These are phyloP conservation scores for Podospora bellae-mahoneyi DNA, from an alignment of 495 filamentous ascomycete genomes.

Conservation along the genomic window DNA sequence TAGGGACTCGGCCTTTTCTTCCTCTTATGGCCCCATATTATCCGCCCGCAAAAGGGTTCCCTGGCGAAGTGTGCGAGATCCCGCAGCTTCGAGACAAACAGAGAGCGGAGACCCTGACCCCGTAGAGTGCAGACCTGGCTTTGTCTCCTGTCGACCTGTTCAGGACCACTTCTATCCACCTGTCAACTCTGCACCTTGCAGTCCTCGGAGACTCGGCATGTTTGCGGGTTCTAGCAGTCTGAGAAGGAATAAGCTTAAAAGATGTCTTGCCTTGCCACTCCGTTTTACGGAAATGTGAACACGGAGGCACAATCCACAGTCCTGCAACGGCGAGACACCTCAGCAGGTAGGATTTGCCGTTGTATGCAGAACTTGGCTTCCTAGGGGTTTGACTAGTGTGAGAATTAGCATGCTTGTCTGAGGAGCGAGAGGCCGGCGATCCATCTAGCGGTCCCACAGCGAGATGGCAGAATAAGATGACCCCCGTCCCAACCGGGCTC, in stretches of 20 bases:
- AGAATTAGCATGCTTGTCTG: too few relatives aligned
- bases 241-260: too few relatives aligned
- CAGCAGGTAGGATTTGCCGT: neutral
- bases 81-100: neutral
- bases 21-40: neutral
- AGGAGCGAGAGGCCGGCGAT: neutral
- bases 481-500: conserved; percentile 1
- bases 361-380: neutral
- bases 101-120: neutral
- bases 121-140: neutral
- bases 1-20: neutral
- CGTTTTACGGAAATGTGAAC: neutral
- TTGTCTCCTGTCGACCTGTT: neutral
- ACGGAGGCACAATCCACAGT: neutral
- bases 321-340: neutral
- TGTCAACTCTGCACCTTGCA: neutral
- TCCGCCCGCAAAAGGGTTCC: neutral
- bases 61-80: neutral
- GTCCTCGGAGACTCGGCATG: neutral
- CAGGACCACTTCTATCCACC: neutral
- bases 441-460: neutral
- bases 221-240: too few relatives aligned
- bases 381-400: neutral
- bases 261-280: neutral
- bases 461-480: neutral